phyloP scores from a whole-genome alignment of 2,329 filamentous ascomycete genomes.

The Conoideocrella luteorostrata region DNA sequence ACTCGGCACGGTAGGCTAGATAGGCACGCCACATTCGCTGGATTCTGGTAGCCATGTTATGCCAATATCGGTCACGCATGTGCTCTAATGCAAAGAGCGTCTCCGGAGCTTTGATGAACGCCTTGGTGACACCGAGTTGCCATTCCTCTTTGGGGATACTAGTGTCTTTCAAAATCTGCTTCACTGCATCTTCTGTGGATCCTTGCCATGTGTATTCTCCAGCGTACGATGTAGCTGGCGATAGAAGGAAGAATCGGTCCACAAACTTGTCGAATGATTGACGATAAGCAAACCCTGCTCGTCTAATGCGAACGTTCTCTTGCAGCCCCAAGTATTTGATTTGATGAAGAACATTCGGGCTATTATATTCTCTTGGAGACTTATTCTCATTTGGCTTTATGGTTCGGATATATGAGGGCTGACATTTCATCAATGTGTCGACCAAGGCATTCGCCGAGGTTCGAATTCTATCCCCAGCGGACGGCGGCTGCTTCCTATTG shows the following conservation, averaged over 20 bases:
- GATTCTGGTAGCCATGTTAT: constrained; percentile 98
- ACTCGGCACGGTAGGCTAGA: constrained; percentile 84
- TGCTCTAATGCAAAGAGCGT: constrained; percentile 94
- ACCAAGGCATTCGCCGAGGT: constrained; percentile 91
- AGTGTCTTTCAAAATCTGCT: constrained; percentile 91
- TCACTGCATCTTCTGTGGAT: constrained; percentile 77
- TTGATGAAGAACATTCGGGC: constrained; percentile 88
- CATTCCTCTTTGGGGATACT: constrained; percentile 93
- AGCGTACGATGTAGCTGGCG: constrained; percentile 89
- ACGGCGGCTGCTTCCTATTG: constrained; percentile 88
- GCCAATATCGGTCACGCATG: constrained; percentile 97
- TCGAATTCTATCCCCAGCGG: constrained; percentile 94
- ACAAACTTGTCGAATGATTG: constrained; percentile 98
- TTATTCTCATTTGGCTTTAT: constrained; percentile 99
- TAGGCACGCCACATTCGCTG: constrained; percentile 97
- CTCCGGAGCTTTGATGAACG: constrained; percentile 96
- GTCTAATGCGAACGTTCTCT: constrained; percentile 95
- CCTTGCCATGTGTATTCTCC: constrained; percentile 97
- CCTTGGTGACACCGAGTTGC: constrained; percentile 94
- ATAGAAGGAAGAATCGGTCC: constrained; percentile 91
- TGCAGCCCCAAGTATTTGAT: constrained; percentile 99
- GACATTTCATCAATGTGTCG: constrained; percentile 91
- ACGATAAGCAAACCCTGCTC: constrained; percentile 93
- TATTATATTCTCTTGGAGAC: constrained; percentile 86
- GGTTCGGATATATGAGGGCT: constrained; percentile 95